Base-by-base conservation (phyloP, 345 rosid genomes). In the Reutealis trisperma region DNA sequence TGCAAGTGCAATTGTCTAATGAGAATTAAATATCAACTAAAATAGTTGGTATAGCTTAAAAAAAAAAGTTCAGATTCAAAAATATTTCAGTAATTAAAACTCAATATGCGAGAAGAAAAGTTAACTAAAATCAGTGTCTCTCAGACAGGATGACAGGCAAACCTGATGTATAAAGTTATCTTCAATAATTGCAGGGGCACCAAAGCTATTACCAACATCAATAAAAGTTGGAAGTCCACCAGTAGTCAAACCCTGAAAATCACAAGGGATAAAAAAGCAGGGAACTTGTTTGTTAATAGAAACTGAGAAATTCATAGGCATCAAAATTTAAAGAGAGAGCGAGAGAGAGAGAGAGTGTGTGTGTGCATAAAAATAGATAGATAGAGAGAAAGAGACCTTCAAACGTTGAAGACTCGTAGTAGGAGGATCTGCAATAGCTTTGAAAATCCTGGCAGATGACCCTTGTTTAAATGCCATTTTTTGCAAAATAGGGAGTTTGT, bases 361-460 rank as follows among this genome's bases (percentile, higher is more conserved):
- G 37, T 32, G 37, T 32, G 37, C 37, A 4, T 4, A 4, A 1
- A 4, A 1, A 4, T 34, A 4, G 1, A 15, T 32, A 25, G 21
- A 54, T 1, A 4, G 27, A 10, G 3, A 60, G 14, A 44, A 51
- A 69, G 37, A 41, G 49, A 93, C 97, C 93, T 93, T 95, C 80
- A 95, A 84, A 70, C 99, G 91, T 79, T 93, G 99, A 78, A 93
- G 86, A 80, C 96, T 95, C 10, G 99, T 95, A 1, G 99, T 95
- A 27, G 99, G 98, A 75, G 99, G 99, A 78, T 95, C 97, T n/a
- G 98, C 96, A 78, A 93, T 88, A 62, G 98, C 98, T 83, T 92
- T 93, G 84, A 93, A 95, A 66, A 95, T 90, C 84, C 82, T 91
- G 55, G 97, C 90, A 47, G 97, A 86, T 1, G 94, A 86, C 22